phyloP scores from a whole-genome alignment of 768 basidiomycete genomes.

The Strobilomyces dryophilus region DNA sequence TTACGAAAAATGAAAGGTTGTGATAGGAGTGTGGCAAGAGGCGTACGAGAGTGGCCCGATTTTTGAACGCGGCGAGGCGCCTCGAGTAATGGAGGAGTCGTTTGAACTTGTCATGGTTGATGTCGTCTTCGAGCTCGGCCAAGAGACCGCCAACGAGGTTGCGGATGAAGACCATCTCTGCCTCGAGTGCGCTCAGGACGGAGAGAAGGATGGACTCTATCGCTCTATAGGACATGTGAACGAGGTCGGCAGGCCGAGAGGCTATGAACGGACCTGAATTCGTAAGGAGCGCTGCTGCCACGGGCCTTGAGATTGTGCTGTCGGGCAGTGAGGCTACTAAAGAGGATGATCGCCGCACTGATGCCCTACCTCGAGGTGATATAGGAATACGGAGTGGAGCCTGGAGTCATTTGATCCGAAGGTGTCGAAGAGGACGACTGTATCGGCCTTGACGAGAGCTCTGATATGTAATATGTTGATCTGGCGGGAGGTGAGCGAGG shows the following conservation, averaged over 20 bases:
- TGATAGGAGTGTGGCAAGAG: background rate
- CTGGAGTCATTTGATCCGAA: conserved; percentile 84
- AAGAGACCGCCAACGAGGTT: conserved; percentile 86
- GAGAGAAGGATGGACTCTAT: conserved; percentile 91
- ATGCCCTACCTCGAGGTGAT: conserved; percentile 70
- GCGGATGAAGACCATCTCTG: conserved; percentile 93
- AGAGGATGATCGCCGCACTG: conserved; percentile 9
- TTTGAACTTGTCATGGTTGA: conserved; percentile 93
- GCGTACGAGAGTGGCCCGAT: conserved; percentile 76
- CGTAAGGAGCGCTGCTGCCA: conserved; percentile 70
- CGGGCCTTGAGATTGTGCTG: conserved; percentile 84
- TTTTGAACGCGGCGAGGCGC: conserved; percentile 83
- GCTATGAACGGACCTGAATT: conserved; percentile 62
- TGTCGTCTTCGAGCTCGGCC: conserved; percentile 91
- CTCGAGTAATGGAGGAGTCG: conserved; percentile 89
- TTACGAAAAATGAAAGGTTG: background rate
- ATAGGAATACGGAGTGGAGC: conserved; percentile 82
- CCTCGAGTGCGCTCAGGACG: conserved; percentile 88
- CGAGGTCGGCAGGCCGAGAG: conserved; percentile 12
- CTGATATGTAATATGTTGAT: conserved; percentile 94
- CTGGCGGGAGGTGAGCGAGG: conserved; percentile 35
- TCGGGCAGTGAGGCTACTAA: conserved; percentile 10
- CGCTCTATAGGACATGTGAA: conserved; percentile 51
- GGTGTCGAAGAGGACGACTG: conserved; percentile 88
- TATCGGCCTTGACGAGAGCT: conserved; percentile 89